A percentile compares a stretch with the other conserved stretches of the same genome.
Evolutionary conservation across 768 basidiomycete genomes (phyloP).

Genomic region (Trametes punicea): DNA sequence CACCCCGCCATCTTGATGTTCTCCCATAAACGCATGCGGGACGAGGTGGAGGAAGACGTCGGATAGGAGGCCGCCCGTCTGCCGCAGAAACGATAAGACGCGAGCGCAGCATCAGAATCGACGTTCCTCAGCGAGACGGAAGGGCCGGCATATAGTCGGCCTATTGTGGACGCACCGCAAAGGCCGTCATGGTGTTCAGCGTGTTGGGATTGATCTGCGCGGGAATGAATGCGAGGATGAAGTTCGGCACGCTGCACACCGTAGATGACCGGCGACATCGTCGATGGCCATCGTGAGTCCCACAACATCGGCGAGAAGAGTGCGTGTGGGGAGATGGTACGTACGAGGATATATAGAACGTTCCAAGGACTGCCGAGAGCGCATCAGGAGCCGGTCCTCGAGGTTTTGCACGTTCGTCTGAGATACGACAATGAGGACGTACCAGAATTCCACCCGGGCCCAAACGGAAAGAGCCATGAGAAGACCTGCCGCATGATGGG

Average conservation of each 20-base stretch:
- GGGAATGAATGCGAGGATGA: slow-evolving; percentile 92
- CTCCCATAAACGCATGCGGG: slow-evolving; percentile 90
- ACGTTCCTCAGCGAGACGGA: background rate
- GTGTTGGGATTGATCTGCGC: slow-evolving; percentile 81
- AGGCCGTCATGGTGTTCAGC: slow-evolving; percentile 91
- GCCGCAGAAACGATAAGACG: background rate
- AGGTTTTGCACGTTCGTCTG: slow-evolving; percentile 13
- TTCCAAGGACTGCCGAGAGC: slow-evolving; percentile 61
- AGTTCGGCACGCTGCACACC: slow-evolving; percentile 75
- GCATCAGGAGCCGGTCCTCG: slow-evolving; percentile 2
- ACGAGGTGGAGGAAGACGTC: slow-evolving; percentile 92
- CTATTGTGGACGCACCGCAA: slow-evolving; percentile 51
- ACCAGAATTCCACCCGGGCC: slow-evolving; percentile 84
- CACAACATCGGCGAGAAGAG: slow-evolving; percentile 14
- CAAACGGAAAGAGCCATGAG: slow-evolving; percentile 81
- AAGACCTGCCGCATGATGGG: slow-evolving; percentile 80
- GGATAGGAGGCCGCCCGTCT: slow-evolving; percentile 89
- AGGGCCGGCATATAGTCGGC: background rate
- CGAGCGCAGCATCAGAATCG: background rate
- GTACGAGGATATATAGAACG: slow-evolving; percentile 96
- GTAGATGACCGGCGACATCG: slow-evolving; percentile 15
- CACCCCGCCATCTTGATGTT: slow-evolving; percentile 67
- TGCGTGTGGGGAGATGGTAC: slow-evolving; percentile 33
- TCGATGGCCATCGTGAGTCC: slow-evolving; percentile 21
- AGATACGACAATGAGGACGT: slow-evolving; percentile 16